Evolutionary conservation across 129 eudicot genomes (phyloP).

Genomic region (Apium graveolens): DNA sequence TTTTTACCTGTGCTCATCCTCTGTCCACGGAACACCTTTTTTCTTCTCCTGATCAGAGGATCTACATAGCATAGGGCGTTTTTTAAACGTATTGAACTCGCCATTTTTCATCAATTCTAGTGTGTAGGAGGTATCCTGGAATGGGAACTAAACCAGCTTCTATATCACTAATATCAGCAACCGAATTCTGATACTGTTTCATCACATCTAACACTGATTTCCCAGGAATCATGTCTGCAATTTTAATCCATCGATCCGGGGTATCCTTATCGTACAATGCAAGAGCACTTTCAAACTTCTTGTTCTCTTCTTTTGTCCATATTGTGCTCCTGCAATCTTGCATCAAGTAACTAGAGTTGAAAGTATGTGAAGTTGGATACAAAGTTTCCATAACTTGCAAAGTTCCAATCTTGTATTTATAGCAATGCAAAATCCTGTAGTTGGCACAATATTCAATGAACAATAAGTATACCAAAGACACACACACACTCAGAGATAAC

Average conservation of each 20-base stretch:
- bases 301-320: conserved; percentile 91
- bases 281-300: conserved; percentile 72
- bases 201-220: conserved; percentile 75
- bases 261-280: conserved; percentile 64
- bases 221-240: conserved; percentile 78
- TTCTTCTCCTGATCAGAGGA: conserved; percentile 49
- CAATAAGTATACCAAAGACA: conserved; percentile 9
- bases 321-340: conserved; percentile 37
- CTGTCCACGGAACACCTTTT: conserved; percentile 72
- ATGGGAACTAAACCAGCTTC: conserved; percentile 71
- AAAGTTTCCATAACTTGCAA: conserved; percentile 45
- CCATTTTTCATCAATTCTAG: conserved; percentile 39
- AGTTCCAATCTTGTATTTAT: conserved; percentile 11
- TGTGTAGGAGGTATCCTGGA: conserved; percentile 58
- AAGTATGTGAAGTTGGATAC: conserved; percentile 34
- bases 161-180: conserved; percentile 64
- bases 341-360: conserved; percentile 29
- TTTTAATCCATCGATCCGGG: conserved; percentile 71
- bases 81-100: conserved; percentile 25
- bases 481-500: background rate
- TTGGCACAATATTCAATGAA: background rate
- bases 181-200: conserved; percentile 57
- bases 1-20: conserved; percentile 54
- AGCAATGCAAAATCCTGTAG: conserved; percentile 16
- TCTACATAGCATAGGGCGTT: conserved; percentile 21